Conservation (phyloP, 75 land plant species). For the Chamaecyparis obtusa region DNA sequence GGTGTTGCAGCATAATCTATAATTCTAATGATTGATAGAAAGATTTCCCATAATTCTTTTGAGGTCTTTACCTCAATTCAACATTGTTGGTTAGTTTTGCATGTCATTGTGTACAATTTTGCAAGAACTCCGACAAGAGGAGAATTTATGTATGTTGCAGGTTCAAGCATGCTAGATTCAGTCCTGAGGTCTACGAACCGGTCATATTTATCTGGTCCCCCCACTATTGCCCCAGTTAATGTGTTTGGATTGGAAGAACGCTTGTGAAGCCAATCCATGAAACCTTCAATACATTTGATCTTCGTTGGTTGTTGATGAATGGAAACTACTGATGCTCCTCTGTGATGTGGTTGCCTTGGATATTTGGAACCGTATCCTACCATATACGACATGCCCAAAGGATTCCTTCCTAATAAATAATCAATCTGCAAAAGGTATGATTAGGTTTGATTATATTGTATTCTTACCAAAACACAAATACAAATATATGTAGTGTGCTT, state of each 20-base stretch:
- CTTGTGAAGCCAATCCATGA: conserved; percentile 43
- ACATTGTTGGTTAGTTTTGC: background rate
- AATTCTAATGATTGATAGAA: no score
- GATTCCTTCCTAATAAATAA: no score
- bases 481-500: no score
- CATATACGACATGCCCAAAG: no score
- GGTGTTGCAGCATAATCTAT: no score
- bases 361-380: conserved; percentile 29
- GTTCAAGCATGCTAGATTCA: conserved; percentile 55
- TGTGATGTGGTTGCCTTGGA: conserved; percentile 66
- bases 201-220: no score
- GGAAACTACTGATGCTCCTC: conserved; percentile 52
- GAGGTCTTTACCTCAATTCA: no score
- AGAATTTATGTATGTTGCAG: conserved; percentile 75
- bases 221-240: conserved; percentile 71
- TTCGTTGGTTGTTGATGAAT: background rate
- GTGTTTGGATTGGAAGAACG: conserved; percentile 49
- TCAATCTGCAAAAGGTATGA: conserved; percentile 58
- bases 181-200: no score
- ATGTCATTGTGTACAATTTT: background rate
- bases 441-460: conserved; percentile 26
- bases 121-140: conserved; percentile 61
- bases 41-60: no score
- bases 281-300: conserved; percentile 53
- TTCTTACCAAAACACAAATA: no score